These are phyloP conservation scores for Dioscorea dumetorum DNA, from an alignment of 106 monocot genomes.

Conservation along the genomic window DNA sequence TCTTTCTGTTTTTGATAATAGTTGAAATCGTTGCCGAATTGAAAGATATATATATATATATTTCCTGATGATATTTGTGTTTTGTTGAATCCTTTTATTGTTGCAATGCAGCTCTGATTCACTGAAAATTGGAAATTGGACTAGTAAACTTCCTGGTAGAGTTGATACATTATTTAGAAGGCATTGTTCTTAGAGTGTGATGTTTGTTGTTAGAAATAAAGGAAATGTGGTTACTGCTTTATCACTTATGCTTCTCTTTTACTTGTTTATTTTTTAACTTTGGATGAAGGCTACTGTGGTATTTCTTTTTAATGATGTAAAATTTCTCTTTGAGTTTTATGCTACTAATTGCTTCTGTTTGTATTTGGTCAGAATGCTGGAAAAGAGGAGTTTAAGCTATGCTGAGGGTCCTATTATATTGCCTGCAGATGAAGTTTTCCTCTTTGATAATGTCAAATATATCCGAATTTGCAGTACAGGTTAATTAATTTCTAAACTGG, in stretches of 20 bases:
- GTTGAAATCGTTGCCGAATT: not conserved
- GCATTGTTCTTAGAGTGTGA: no score
- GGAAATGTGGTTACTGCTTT: not conserved
- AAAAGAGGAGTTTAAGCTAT: slow-evolving; percentile 89
- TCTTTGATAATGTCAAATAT: slow-evolving; percentile 70
- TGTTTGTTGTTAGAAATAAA: no score
- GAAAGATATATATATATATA: not conserved
- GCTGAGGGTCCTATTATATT: slow-evolving; percentile 80
- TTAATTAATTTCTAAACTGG: slow-evolving; percentile 6
- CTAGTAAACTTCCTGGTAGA: no score
- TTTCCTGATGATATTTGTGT: not conserved
- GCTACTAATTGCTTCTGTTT: not conserved
- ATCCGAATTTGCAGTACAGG: slow-evolving; percentile 87
- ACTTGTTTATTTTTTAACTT: not conserved
- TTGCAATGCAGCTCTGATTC: not conserved
- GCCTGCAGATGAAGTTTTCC: slow-evolving; percentile 75
- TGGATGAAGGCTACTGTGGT: not conserved
- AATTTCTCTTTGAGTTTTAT: not conserved
- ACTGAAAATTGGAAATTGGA: not conserved
- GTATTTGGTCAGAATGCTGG: slow-evolving; percentile 59
- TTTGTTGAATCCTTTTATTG: not conserved
- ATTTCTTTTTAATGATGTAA: no score
- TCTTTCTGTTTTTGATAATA: slow-evolving; percentile 1
- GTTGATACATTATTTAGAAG: not conserved
- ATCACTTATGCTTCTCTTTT: not conserved